Evolutionary conservation across 1,284 basidiomycete species (phyloP), one percentile per base, ranked within the genome.

Genomic region (Mrakiaceae sp.): DNA sequence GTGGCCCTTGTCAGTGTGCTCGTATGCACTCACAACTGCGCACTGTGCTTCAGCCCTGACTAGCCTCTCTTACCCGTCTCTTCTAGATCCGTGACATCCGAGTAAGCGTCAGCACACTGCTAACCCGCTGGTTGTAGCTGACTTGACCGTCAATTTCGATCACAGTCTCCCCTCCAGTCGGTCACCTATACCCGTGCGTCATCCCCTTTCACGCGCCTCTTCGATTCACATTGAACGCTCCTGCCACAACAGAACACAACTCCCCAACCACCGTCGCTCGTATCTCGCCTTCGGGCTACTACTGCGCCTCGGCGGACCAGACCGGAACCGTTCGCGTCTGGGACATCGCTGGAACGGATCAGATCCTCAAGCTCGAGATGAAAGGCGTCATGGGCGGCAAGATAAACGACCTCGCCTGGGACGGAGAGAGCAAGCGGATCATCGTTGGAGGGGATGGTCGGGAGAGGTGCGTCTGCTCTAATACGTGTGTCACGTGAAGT

Each of bases 381-480:
- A 88, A 84, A 72, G 88, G 87, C 8, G 53, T 50, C 14, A 78
- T 98, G 54, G 83, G 85, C 1, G 93, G 92, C 3, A 82, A 82
- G 64, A 83, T 98, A 71, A 94, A 93, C 71, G 96, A 98, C 76
- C 82, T 98, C 5, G 87, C 87, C 27, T 98, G 94, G 93, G 96
- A 98, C 72, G 88, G 88, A 3, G 96, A 98, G 75, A 90, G 88
- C 72, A 96, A 98, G 76, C 84, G 96, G 12, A 87, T 99, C 70
- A 88, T 98, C 60, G 92, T 87, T 14, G 95, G 93, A n/a, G 96
- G 96, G 58, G 91, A 97, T 68, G 95, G 95, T 52, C 83, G 86
- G 68, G 94, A 94, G 72, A 88, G 86, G 86, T 91, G 67, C 68
- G 83, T 56, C 27, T 1, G 27, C 27, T 27, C 27, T 27, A 27